A percentile compares a stretch with the other conserved stretches of the same genome.
Evolutionary conservation across 2,329 filamentous ascomycete genomes (phyloP).

Genomic region (Monilinia fructigena): DNA sequence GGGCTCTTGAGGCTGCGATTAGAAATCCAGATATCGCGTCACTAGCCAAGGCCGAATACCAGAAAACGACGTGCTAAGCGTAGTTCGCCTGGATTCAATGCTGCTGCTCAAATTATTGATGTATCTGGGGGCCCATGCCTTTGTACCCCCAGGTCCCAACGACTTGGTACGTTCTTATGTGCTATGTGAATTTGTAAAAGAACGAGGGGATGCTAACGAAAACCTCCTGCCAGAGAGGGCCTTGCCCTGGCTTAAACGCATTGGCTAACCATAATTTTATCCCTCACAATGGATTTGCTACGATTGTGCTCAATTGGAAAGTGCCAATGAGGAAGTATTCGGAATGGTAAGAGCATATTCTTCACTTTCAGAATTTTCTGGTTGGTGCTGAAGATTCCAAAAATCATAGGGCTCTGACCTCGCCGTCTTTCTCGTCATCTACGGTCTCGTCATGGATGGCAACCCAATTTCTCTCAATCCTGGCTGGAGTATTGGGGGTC

Average conservation of each 20-base stretch:
- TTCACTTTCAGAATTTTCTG: conserved; percentile 24
- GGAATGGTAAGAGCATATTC: conserved; percentile 41
- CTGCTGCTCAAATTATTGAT: conserved; percentile 24
- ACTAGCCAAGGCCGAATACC: conserved; percentile 16
- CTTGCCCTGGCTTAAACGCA: conserved; percentile 44
- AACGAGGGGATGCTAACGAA: not conserved
- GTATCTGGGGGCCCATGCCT: conserved; percentile 19
- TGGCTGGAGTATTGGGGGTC: conserved; percentile 8
- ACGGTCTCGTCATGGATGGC: conserved; percentile 9
- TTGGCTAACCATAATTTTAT: conserved; percentile 46
- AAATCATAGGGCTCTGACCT: conserved; percentile 32
- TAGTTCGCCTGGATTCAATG: conserved; percentile 23
- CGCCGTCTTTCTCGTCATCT: conserved; percentile 1
- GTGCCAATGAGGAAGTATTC: conserved; percentile 40
- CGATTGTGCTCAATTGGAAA: not conserved
- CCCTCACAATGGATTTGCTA: conserved; percentile 40
- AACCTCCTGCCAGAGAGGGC: conserved; percentile 21
- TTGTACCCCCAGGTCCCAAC: conserved; percentile 7
- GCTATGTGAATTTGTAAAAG: not conserved
- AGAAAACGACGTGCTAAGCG: conserved; percentile 20
- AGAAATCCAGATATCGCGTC: conserved; percentile 14
- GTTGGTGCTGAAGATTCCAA: conserved; percentile 21
- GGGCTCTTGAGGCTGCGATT: conserved; percentile 23
- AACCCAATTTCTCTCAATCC: conserved; percentile 11
- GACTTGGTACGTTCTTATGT: not conserved